A percentile compares a stretch with the other conserved stretches of the same genome.
phyloP scores from a whole-genome alignment of 108 stramenopile genomes.

The Skeletonema potamos region DNA sequence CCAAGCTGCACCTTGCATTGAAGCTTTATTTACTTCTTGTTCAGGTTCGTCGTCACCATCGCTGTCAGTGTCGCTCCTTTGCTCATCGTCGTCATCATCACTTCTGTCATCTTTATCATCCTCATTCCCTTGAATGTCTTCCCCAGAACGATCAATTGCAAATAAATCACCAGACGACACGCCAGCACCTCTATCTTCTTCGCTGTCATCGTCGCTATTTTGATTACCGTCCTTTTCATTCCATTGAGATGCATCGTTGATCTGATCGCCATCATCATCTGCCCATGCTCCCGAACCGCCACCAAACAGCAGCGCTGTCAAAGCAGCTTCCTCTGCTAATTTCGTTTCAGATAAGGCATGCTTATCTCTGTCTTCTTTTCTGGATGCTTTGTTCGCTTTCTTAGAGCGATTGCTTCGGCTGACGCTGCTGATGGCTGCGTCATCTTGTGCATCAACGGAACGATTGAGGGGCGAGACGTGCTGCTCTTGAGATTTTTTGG shows the following conservation, averaged over 20 bases:
- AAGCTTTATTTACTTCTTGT: slow-evolving; percentile 16
- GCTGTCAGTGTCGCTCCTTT: slow-evolving; percentile 10
- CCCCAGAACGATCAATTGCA: slow-evolving; percentile 36
- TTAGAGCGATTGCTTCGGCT: background rate
- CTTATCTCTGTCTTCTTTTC: background rate
- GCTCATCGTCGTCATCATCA: slow-evolving; percentile 10
- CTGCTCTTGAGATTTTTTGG: background rate
- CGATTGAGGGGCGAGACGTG: slow-evolving; percentile 10
- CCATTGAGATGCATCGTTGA: slow-evolving; percentile 1
- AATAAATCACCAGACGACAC: slow-evolving; percentile 17
- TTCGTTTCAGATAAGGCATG: slow-evolving; percentile 17
- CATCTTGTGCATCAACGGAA: background rate
- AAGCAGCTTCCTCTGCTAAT: slow-evolving; percentile 19
- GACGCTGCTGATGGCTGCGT: background rate
- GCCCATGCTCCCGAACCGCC: slow-evolving; percentile 1
- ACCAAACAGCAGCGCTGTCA: slow-evolving; percentile 21
- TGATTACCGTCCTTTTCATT: background rate
- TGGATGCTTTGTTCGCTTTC: background rate
- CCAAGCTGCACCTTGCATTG: slow-evolving; percentile 41
- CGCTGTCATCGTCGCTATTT: slow-evolving; percentile 3
- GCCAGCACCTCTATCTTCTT: background rate
- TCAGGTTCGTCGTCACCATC: slow-evolving; percentile 22
- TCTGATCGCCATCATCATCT: slow-evolving; percentile 15
- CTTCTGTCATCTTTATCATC: slow-evolving; percentile 8
- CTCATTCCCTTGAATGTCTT: slow-evolving; percentile 27